A percentile compares a stretch with the other conserved stretches of the same genome.
These are phyloP conservation scores for Ganoderma resinaceum DNA, from an alignment of 1,284 basidiomycete species.

Conservation along the genomic window DNA sequence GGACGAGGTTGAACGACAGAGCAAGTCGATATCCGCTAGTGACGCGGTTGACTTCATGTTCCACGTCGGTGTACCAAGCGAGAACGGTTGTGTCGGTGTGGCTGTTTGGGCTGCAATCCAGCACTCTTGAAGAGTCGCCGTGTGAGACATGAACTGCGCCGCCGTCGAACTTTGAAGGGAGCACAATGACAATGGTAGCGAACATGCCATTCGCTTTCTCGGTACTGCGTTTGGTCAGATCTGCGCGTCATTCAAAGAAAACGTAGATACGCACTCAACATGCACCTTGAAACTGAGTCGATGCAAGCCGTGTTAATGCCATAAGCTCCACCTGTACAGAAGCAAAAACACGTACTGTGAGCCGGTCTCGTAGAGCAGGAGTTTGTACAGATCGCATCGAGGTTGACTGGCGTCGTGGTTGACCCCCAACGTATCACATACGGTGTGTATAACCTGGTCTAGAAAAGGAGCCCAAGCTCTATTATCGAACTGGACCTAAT, in stretches of 20 bases:
- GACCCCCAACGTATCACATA: conserved; percentile 38
- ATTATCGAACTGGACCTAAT: conserved; percentile 33
- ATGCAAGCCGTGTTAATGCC: not conserved
- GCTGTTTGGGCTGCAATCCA: conserved; percentile 43
- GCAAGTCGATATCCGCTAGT: conserved; percentile 53
- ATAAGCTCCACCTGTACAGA: not conserved
- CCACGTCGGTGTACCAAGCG: conserved; percentile 57
- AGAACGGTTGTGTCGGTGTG: conserved; percentile 44
- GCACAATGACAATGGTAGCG: conserved; percentile 51
- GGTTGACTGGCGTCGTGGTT: conserved; percentile 31
- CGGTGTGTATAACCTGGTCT: conserved; percentile 27
- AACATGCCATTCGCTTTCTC: conserved; percentile 52
- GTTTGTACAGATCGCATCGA: conserved; percentile 51
- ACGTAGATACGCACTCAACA: conserved; percentile 26
- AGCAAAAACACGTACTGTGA: conserved; percentile 19
- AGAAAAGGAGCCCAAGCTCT: conserved; percentile 35
- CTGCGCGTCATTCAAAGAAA: not conserved
- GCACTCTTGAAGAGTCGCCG: conserved; percentile 36
- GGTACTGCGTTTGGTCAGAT: conserved; percentile 37
- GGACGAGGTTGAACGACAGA: conserved; percentile 51
- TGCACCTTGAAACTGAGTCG: conserved; percentile 26
- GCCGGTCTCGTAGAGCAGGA: conserved; percentile 53
- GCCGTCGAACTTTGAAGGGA: conserved; percentile 52
- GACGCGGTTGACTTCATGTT: conserved; percentile 52
- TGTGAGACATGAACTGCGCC: conserved; percentile 50